Base-by-base conservation (phyloP, 495 filamentous ascomycete species). In the Aspergillus sclerotiicarbonarius region DNA sequence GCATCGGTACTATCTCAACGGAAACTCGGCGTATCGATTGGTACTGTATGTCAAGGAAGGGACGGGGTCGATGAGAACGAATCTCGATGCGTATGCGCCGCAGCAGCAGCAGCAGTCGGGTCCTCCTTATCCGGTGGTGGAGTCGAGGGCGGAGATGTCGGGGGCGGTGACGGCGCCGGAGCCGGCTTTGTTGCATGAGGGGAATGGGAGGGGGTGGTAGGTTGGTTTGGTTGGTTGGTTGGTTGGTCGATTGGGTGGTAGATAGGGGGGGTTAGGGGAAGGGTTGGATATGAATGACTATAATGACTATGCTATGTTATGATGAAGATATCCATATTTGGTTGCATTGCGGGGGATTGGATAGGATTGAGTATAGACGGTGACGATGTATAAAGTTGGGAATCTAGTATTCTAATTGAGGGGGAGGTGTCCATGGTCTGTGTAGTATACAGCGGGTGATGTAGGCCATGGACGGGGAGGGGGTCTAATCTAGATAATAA, bases 1-100 rank as follows among this genome's bases (percentile, higher is more conserved):
- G 41, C 92, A 98, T 68, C 83, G 95, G 45, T 99, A 99, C 67
- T 99, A 99, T 65, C 72, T 99, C 46, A 98, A 97, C 66, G 95
- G 95, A 9, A 98, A 92, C 70, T 94, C 91, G 44, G 95, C 95
- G 1, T 98, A 92, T 71, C 79, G 95, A 37, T 75, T 99, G 12
- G 82, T 97, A 19, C 72, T 99, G 45, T 88, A 92, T 55, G 74
- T 98, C 52, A 96, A 89, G 71, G 81, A 83, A 59, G 82, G 83
- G 29, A 70, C 76, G 13, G 73, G 73, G 16, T 71, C 71, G 4
- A 71, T 78, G 43, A 60, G 69, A 52, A 77, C 64, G 47, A 59
- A 57, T 32, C 69, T 76, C 57, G 75, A 80, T 51, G 69, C 78
- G 8, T 71, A 74, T 45, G 67, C 37, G 57, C 62, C 43, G 67